Evolutionary conservation across 208 protist genomes (phyloP).

Genomic region (Wallacemonas sp.): DNA sequence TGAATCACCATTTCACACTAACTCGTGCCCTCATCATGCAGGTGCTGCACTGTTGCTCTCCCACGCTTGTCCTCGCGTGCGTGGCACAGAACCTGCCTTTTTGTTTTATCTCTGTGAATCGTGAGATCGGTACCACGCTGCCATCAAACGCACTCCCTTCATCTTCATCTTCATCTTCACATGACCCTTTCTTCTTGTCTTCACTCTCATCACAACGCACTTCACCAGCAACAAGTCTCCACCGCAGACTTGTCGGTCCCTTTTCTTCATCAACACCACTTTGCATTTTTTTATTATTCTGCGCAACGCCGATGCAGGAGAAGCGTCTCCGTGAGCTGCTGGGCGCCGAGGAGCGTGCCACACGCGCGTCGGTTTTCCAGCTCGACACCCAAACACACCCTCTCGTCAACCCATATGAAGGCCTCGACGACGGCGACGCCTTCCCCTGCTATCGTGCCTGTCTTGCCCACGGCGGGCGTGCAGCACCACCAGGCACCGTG

Average conservation of each 20-base stretch:
- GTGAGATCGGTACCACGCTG: too few relatives aligned
- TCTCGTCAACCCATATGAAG: conserved; percentile 1
- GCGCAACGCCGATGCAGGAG: conserved; percentile 5
- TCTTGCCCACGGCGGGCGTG: background rate
- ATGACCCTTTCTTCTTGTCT: background rate
- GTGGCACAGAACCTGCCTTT: too few relatives aligned
- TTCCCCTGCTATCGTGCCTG: background rate
- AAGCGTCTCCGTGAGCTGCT: background rate
- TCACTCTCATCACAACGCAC: background rate
- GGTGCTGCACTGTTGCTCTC: too few relatives aligned
- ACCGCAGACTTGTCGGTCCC: too few relatives aligned
- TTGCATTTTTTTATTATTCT: background rate
- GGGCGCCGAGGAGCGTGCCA: background rate
- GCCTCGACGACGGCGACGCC: background rate
- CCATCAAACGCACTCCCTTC: too few relatives aligned
- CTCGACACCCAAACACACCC: conserved; percentile 3
- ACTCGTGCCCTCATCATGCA: too few relatives aligned
- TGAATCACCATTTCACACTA: too few relatives aligned
- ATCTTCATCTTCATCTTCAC: too few relatives aligned
- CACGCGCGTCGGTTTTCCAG: background rate
- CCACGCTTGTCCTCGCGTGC: too few relatives aligned
- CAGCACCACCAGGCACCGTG: too few relatives aligned
- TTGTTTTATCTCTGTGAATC: too few relatives aligned
- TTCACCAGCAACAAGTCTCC: background rate
- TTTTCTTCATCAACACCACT: too few relatives aligned